Conservation (phyloP, 805 yeast species). For the Sugiyamaella mastotermitis region DNA sequence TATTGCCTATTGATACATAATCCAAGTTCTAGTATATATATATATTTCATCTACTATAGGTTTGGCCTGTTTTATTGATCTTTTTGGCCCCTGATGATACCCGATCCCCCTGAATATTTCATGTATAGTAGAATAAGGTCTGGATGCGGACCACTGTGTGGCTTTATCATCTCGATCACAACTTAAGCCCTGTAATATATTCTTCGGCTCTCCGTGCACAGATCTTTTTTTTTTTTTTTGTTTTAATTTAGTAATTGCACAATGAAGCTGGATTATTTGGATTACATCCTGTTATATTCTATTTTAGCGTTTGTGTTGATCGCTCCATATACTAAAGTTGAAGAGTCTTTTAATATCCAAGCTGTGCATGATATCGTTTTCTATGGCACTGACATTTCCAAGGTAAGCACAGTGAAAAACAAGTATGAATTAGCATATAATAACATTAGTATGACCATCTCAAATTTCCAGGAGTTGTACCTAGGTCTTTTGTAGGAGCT, state of each 20-base stretch:
- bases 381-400: constrained; percentile 45
- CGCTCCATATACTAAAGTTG: constrained; percentile 87
- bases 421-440: background rate
- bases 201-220: too few relatives aligned
- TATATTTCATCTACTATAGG: too few relatives aligned
- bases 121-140: background rate
- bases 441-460: constrained; percentile 61
- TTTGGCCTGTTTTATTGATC: too few relatives aligned
- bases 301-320: constrained; percentile 45
- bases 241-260: too few relatives aligned
- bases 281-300: constrained; percentile 38
- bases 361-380: constrained; percentile 77
- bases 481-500: constrained; percentile 77
- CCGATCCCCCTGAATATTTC: background rate
- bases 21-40: too few relatives aligned
- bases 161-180: background rate
- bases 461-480: constrained; percentile 83
- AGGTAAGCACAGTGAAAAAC: constrained; percentile 4
- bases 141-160: background rate
- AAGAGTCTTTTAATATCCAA: constrained; percentile 87
- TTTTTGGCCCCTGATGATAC: too few relatives aligned
- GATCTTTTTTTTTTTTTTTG: too few relatives aligned
- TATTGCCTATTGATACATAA: too few relatives aligned
- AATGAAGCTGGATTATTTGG: constrained; percentile 28
- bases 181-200: background rate